Evolutionary conservation across 345 rosid species (phyloP), one percentile per base, ranked within the genome.

Genomic region (Leavenworthia alabamica): DNA sequence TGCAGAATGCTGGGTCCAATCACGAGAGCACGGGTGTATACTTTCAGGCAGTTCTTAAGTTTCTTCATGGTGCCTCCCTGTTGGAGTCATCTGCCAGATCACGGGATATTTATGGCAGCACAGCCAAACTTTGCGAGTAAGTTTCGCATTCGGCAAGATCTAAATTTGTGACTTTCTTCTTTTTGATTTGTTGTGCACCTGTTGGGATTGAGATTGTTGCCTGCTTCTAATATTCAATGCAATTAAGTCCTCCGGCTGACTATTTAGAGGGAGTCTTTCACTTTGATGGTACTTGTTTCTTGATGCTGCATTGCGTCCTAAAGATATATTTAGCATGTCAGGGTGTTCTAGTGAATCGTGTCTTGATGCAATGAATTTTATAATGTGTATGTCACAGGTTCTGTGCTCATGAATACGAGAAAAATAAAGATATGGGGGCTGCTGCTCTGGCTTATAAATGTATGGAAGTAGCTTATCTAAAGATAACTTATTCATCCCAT

Each of bases 401-500:
- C 75, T 90, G 96, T 69, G 97, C 97, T 76, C 87, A 77, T 62
- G 99, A 90, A 59, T 94, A 83, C 27, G 99, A 90, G 85, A 94
- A 84, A 72, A 67, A 70, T 43, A 86, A 81, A 79, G 92, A 94
- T 57, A 81, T 83, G 93, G 99, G 89, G 50, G 82, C 90, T 57
- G 95, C 99, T 75, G 84, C 99, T 33, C 83, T 94, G 77, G 96
- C 97, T 60, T 94, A 94, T 86, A 94, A 94, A 63, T 90, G 96
- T 75, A 83, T 78, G 80, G 99, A 94, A 82, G 92, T 94, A 72
- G 99, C 99, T 50, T 83, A 81, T 77, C 76, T 94, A 81, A 90
- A 89, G 78, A 96, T 90, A 37, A 75, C 87, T 60, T 82, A 86
- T 75, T 74, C 85, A 51, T 83, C 89, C 12, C 78, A 84, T 74